A percentile compares a stretch with the other conserved stretches of the same genome.
Evolutionary conservation across 2,329 filamentous ascomycete species (phyloP).

Genomic region (Phaeoacremonium minimum): DNA sequence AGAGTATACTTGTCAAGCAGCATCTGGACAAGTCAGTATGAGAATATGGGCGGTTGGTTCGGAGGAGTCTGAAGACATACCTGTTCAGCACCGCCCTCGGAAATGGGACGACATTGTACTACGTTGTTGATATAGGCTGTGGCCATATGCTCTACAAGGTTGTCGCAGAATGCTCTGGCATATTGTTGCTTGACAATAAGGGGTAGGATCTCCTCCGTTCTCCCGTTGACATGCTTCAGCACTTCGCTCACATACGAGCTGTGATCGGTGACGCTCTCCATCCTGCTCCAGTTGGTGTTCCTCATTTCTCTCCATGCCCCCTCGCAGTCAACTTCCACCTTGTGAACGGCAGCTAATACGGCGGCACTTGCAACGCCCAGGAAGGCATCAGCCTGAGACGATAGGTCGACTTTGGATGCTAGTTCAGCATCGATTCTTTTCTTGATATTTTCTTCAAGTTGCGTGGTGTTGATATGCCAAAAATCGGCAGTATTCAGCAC

Average conservation of each 20-base stretch:
- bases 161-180: conserved; percentile 89
- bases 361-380: conserved; percentile 90
- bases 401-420: conserved; percentile 73
- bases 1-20: conserved; percentile 90
- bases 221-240: conserved; percentile 66
- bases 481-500: conserved; percentile 97
- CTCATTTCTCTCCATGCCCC: conserved; percentile 94
- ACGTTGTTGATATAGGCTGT: conserved; percentile 78
- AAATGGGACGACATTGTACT: conserved; percentile 84
- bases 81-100: conserved; percentile 91
- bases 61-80: conserved; percentile 35
- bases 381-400: conserved; percentile 91
- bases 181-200: conserved; percentile 88
- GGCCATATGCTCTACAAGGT: conserved; percentile 84
- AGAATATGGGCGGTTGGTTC: not conserved
- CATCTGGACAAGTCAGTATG: conserved; percentile 57
- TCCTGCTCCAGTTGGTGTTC: conserved; percentile 89
- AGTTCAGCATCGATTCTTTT: conserved; percentile 80
- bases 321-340: conserved; percentile 78
- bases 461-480: conserved; percentile 88
- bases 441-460: conserved; percentile 92
- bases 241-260: conserved; percentile 88
- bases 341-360: conserved; percentile 77
- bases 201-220: conserved; percentile 69
- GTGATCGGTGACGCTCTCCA: conserved; percentile 91